Conservation (phyloP, 2,329 filamentous ascomycete species). For the Ophiocordyceps polyrhachis-furcata region DNA sequence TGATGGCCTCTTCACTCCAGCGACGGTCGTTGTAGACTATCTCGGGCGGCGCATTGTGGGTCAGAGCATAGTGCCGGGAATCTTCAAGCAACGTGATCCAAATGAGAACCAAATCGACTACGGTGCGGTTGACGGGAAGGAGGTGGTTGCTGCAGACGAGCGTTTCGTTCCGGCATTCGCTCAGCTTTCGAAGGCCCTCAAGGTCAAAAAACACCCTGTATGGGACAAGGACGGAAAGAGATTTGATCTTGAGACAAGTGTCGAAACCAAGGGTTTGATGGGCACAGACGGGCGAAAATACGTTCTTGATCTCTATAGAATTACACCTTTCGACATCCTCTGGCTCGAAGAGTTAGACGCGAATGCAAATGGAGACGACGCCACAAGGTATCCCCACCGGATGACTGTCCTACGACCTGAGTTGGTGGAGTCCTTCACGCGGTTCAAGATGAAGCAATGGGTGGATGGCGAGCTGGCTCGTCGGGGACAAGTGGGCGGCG, state of each 20-base stretch:
- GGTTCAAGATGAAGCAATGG: constrained; percentile 75
- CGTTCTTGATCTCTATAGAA: constrained; percentile 87
- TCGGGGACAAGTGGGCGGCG: constrained; percentile 21
- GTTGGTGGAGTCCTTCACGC: constrained; percentile 70
- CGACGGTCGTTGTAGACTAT: constrained; percentile 92
- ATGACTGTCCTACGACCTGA: constrained; percentile 92
- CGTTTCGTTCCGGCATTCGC: constrained; percentile 70
- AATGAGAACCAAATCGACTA: constrained; percentile 99
- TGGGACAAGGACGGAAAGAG: constrained; percentile 93
- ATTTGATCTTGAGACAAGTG: constrained; percentile 83
- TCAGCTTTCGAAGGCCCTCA: constrained; percentile 76
- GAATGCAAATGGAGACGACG: constrained; percentile 21
- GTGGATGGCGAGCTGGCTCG: constrained; percentile 60
- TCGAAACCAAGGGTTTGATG: constrained; percentile 94
- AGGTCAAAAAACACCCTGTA: constrained; percentile 85
- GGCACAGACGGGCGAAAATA: constrained; percentile 95
- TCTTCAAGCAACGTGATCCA: constrained; percentile 95
- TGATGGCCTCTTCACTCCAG: constrained; percentile 80
- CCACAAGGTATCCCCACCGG: constrained; percentile 63
- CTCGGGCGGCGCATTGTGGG: constrained; percentile 92
- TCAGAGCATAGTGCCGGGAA: constrained; percentile 94
- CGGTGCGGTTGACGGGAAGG: constrained; percentile 92
- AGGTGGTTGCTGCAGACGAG: constrained; percentile 79
- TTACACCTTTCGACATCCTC: constrained; percentile 74
- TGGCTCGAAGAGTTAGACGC: constrained; percentile 67